A percentile compares a stretch with the other conserved stretches of the same genome.
Conservation (phyloP, 2,329 filamentous ascomycete genomes). For the Stemphylium lycopersici region DNA sequence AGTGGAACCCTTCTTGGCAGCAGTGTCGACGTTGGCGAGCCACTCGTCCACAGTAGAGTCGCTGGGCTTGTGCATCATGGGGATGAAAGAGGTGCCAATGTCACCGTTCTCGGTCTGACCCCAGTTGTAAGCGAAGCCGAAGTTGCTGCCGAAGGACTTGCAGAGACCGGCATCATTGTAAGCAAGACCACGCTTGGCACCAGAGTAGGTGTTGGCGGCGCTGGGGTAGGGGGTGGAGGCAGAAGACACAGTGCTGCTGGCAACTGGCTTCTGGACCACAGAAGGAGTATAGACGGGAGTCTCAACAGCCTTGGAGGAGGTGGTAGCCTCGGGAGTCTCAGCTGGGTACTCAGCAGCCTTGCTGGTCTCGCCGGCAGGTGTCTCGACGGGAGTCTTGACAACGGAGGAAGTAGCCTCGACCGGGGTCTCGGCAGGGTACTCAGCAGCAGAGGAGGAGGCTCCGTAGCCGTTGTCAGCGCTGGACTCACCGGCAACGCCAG, state of each 20-base stretch:
- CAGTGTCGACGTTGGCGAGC: slow-evolving; percentile 50
- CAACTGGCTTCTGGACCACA: slow-evolving; percentile 14
- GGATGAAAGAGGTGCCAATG: slow-evolving; percentile 64
- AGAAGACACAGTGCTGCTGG: slow-evolving; percentile 20
- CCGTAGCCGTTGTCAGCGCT: slow-evolving; percentile 13
- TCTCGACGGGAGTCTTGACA: background rate
- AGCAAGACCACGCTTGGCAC: slow-evolving; percentile 69
- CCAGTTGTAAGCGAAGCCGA: slow-evolving; percentile 75
- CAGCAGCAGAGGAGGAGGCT: slow-evolving; percentile 17
- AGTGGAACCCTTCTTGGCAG: slow-evolving; percentile 40
- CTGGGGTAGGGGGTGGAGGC: slow-evolving; percentile 21
- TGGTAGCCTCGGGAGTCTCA: slow-evolving; percentile 11
- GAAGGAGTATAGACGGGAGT: slow-evolving; percentile 18
- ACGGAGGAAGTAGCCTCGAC: background rate
- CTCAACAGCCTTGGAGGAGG: slow-evolving; percentile 22
- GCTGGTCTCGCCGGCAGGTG: slow-evolving; percentile 4
- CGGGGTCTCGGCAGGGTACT: slow-evolving; percentile 6
- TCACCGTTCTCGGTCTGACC: slow-evolving; percentile 49
- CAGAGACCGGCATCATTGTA: slow-evolving; percentile 67
- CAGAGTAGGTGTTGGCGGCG: slow-evolving; percentile 36
- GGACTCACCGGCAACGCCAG: slow-evolving; percentile 15
- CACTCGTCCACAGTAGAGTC: slow-evolving; percentile 32
- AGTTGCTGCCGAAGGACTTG: slow-evolving; percentile 57
- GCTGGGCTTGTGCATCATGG: slow-evolving; percentile 53
- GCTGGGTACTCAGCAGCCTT: slow-evolving; percentile 16